Conservation (phyloP, 257 asterid genomes). For the Fraxinus americana region DNA sequence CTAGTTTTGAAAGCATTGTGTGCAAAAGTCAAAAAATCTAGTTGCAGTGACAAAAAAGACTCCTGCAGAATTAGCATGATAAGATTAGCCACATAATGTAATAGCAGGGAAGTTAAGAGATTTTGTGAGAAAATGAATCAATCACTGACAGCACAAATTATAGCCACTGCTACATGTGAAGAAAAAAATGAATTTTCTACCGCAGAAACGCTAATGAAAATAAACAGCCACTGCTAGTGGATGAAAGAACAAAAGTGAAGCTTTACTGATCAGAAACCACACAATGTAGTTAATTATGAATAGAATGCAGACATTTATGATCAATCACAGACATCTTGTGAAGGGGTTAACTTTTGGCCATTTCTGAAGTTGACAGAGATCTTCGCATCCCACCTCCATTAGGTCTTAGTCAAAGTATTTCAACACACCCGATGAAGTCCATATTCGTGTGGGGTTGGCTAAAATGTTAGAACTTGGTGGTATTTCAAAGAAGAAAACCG, state of each 20-base stretch:
- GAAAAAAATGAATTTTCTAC: background rate
- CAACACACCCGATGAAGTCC: background rate
- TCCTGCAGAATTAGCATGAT: slow-evolving; percentile 32
- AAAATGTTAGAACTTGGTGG: background rate
- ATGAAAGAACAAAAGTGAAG: background rate
- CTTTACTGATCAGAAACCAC: slow-evolving; percentile 5
- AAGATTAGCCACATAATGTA: slow-evolving; percentile 4
- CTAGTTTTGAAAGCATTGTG: background rate
- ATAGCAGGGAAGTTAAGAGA: slow-evolving; percentile 3
- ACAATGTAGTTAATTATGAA: background rate
- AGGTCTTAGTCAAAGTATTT: slow-evolving; percentile 9
- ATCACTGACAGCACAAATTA: background rate
- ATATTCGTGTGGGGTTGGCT: background rate
- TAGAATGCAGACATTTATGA: background rate
- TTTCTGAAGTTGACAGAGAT: background rate
- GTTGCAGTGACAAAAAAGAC: slow-evolving; percentile 2
- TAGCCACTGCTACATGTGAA: background rate
- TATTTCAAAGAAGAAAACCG: background rate
- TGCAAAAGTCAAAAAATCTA: slow-evolving; percentile 4
- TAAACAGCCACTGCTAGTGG: slow-evolving; percentile 5
- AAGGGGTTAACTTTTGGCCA: slow-evolving; percentile 8
- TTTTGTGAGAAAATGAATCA: background rate
- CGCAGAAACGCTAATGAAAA: background rate
- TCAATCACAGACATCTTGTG: background rate
- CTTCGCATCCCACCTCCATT: background rate